Conservation (phyloP, 345 rosid genomes). For the Salix viminalis region DNA sequence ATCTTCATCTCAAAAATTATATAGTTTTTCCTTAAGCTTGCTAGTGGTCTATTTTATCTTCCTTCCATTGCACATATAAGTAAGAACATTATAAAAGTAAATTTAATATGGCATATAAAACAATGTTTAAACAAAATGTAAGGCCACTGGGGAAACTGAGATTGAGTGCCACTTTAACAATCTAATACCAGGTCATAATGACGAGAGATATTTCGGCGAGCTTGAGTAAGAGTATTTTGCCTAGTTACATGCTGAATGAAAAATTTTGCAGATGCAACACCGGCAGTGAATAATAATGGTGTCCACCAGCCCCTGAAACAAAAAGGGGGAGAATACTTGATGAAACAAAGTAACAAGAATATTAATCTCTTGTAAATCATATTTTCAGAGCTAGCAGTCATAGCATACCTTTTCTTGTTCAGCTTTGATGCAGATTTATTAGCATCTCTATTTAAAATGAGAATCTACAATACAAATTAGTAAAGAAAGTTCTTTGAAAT, state of each 20-base stretch:
- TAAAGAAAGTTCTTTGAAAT: neutral
- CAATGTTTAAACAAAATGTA: neutral
- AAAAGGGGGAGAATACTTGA: neutral
- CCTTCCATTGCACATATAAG: neutral
- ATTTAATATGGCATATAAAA: neutral
- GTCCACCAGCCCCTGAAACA: slow-evolving; percentile 93
- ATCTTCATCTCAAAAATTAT: neutral
- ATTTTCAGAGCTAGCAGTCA: neutral
- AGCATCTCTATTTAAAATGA: slow-evolving; percentile 65
- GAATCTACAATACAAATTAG: slow-evolving; percentile 42
- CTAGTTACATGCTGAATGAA: slow-evolving; percentile 70
- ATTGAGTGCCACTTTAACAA: neutral
- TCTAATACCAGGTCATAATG: slow-evolving; percentile 81
- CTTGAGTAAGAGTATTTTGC: slow-evolving; percentile 79
- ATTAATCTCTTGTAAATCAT: neutral
- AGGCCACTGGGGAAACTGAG: neutral
- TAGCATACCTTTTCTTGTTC: slow-evolving; percentile 55
- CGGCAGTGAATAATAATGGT: slow-evolving; percentile 67
- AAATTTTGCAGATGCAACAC: slow-evolving; percentile 69
- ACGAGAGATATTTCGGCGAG: slow-evolving; percentile 83
- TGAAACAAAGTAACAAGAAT: neutral
- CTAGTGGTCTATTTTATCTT: no score
- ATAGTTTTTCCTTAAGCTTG: neutral
- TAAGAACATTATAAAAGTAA: neutral
- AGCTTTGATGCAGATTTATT: slow-evolving; percentile 37